phyloP scores from a whole-genome alignment of 371 early-diverging fungal species.

The Paraphysoderma sedebokerense region DNA sequence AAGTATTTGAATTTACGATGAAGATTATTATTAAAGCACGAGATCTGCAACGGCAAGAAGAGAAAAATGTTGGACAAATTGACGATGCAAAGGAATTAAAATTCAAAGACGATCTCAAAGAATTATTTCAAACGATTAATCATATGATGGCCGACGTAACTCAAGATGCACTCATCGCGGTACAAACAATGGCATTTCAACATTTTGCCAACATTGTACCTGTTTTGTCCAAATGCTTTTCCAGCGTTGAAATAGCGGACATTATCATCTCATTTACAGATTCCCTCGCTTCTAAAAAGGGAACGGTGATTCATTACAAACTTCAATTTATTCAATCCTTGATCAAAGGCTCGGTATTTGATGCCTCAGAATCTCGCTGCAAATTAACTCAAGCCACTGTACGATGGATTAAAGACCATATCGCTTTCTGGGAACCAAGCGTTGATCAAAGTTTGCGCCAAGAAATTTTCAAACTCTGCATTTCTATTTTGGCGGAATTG shows the following conservation, averaged over 20 bases:
- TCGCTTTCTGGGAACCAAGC: constrained; percentile 25
- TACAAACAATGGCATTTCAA: constrained; percentile 45
- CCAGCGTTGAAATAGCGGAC: constrained; percentile 23
- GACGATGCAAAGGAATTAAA: constrained; percentile 12
- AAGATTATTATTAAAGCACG: constrained; percentile 34
- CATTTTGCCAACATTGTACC: constrained; percentile 37
- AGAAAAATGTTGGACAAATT: constrained; percentile 11
- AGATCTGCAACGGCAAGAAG: constrained; percentile 16
- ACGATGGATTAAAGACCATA: constrained; percentile 37
- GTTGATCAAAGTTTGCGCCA: constrained; percentile 11
- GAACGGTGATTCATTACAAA: constrained; percentile 33
- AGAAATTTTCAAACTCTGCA: constrained; percentile 30
- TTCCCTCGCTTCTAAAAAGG: constrained; percentile 24
- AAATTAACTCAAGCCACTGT: constrained; percentile 26
- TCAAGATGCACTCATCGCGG: constrained; percentile 36
- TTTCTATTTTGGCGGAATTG: constrained; percentile 31
- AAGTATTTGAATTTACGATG: constrained; percentile 46
- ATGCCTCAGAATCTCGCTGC: constrained; percentile 21
- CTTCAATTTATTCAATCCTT: constrained; percentile 35
- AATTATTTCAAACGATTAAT: constrained; percentile 19
- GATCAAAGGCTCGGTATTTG: constrained; percentile 37
- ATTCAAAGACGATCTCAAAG: constrained; percentile 19
- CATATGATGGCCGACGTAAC: constrained; percentile 29
- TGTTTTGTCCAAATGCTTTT: constrained; percentile 28
- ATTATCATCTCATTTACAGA: constrained; percentile 33